Percentiles rank a stretch among this genome's conserved stretches.
Evolutionary conservation across 2,329 filamentous ascomycete genomes (phyloP).

Genomic region (Verticillium nonalfalfae): DNA sequence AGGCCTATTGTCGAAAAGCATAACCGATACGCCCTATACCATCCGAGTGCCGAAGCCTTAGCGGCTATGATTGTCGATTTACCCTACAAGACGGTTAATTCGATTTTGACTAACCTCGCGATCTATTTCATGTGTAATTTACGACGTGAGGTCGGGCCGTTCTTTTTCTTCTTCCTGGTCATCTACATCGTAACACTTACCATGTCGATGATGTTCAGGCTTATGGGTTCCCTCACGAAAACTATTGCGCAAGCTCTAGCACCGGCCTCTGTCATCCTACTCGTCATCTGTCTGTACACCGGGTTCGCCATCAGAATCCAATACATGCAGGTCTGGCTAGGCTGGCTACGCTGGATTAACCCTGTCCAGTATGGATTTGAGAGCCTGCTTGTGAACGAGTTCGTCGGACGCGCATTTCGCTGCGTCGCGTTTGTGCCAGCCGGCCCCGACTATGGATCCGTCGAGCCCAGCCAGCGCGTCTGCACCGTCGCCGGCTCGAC

Average conservation of each 20-base stretch:
- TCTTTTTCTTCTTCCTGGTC: slow-evolving; percentile 61
- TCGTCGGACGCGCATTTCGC: slow-evolving; percentile 5
- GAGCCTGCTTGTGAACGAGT: slow-evolving; percentile 9
- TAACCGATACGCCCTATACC: slow-evolving; percentile 22
- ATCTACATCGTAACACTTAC: slow-evolving; percentile 52
- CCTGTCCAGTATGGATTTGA: slow-evolving; percentile 8
- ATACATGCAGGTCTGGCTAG: slow-evolving; percentile 4
- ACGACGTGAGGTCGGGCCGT: slow-evolving; percentile 25
- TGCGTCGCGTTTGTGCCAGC: slow-evolving; percentile 4
- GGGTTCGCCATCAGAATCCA: slow-evolving; percentile 7
- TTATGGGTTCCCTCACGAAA: slow-evolving; percentile 58
- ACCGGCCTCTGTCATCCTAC: slow-evolving; percentile 5
- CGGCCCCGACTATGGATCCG: neutral
- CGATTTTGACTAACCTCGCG: slow-evolving; percentile 42
- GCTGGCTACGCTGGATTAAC: slow-evolving; percentile 6
- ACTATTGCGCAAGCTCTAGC: slow-evolving; percentile 19
- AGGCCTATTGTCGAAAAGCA: slow-evolving; percentile 24
- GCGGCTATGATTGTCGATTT: slow-evolving; percentile 32
- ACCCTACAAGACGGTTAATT: slow-evolving; percentile 41
- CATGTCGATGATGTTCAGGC: slow-evolving; percentile 58
- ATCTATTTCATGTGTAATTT: slow-evolving; percentile 25
- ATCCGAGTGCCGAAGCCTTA: slow-evolving; percentile 24
- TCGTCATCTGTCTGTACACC: slow-evolving; percentile 3
- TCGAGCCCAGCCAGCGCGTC: neutral
- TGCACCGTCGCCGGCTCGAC: neutral